Percentiles rank a stretch among this genome's conserved stretches.
These are phyloP conservation scores for Grosmannia huntii DNA, from an alignment of 2,329 filamentous ascomycete species.

Conservation along the genomic window DNA sequence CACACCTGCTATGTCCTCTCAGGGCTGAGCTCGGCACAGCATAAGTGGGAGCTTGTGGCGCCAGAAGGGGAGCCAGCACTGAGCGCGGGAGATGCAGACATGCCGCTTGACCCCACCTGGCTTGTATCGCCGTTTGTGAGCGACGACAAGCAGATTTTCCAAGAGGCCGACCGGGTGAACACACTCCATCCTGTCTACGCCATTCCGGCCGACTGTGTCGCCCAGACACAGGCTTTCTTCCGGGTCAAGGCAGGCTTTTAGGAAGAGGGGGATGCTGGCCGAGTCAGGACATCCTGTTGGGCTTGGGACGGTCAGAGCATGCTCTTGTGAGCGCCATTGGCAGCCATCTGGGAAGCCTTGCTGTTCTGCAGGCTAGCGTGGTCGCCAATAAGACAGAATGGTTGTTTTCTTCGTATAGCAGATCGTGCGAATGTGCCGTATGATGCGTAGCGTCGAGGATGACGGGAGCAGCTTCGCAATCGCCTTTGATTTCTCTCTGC, in stretches of 20 bases:
- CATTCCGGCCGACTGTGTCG: constrained; percentile 58
- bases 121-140: constrained; percentile 35
- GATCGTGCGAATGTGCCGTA: too few species aligned
- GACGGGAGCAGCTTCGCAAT: too few species aligned
- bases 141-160: constrained; percentile 50
- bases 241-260: constrained; percentile 43
- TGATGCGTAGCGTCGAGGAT: too few species aligned
- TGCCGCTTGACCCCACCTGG: constrained; percentile 19
- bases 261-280: too few species aligned
- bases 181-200: constrained; percentile 76
- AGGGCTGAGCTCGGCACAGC: constrained; percentile 71
- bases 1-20: constrained; percentile 87
- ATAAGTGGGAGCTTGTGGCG: constrained; percentile 41
- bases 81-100: constrained; percentile 10
- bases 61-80: constrained; percentile 23
- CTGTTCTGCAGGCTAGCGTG: too few species aligned
- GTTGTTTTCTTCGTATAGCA: too few species aligned
- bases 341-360: too few species aligned
- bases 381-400: too few species aligned
- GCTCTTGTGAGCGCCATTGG: too few species aligned
- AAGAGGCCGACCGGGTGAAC: constrained; percentile 55
- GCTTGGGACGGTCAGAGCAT: too few species aligned
- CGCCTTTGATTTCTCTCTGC: too few species aligned
- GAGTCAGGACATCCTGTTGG: too few species aligned
- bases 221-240: constrained; percentile 54